A percentile compares a stretch with the other conserved stretches of the same genome.
Evolutionary conservation across 306 rosid species (phyloP).

Genomic region (Benincasa hispida): DNA sequence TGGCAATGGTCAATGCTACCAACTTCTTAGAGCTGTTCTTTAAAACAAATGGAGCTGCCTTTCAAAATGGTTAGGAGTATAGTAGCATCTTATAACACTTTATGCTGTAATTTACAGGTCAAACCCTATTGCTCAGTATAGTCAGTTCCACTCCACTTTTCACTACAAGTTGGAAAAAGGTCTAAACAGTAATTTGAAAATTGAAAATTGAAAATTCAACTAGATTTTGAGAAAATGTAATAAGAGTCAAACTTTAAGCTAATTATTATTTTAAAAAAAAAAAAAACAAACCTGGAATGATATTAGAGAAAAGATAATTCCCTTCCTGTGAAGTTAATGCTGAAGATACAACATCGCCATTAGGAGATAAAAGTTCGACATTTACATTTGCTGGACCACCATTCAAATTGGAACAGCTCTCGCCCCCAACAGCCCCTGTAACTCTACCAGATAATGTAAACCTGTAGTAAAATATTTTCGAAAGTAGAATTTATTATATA

Average conservation of each 20-base stretch:
- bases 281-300: constrained; percentile 52
- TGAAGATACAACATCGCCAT: constrained; percentile 54
- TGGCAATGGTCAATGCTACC: neutral
- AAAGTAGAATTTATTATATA: constrained; percentile 4
- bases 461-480: constrained; percentile 31
- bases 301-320: constrained; percentile 61
- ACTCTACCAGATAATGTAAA: constrained; percentile 87
- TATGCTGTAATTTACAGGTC: neutral
- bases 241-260: neutral
- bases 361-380: constrained; percentile 59
- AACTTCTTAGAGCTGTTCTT: neutral
- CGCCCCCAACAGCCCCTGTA: constrained; percentile 79
- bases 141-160: neutral
- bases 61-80: neutral
- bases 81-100: neutral
- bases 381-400: constrained; percentile 86
- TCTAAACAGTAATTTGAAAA: neutral
- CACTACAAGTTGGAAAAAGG: neutral
- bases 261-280: neutral
- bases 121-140: neutral
- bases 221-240: neutral
- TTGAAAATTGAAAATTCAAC: neutral
- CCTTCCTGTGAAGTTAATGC: constrained; percentile 63
- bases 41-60: neutral
- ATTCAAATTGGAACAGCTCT: constrained; percentile 54